Evolutionary conservation across 768 basidiomycete genomes (phyloP).

Genomic region (Candolleomyces aberdarensis): DNA sequence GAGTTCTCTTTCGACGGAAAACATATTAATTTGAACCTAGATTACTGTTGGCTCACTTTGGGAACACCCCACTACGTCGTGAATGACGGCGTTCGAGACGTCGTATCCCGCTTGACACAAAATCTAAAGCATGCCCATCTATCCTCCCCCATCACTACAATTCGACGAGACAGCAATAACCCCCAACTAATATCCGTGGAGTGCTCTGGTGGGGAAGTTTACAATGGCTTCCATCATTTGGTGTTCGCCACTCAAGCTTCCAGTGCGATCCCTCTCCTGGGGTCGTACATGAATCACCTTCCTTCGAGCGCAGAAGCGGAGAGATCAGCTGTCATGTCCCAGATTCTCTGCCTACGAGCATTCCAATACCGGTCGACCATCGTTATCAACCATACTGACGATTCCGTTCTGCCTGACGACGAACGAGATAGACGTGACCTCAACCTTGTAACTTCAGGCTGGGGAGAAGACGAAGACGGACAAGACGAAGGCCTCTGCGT

Average conservation of each 20-base stretch:
- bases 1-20: background rate
- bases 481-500: conserved; percentile 29
- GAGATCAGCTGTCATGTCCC: conserved; percentile 30
- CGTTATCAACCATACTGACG: conserved; percentile 72
- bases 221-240: conserved; percentile 60
- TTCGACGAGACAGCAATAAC: conserved; percentile 37
- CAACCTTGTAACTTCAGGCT: conserved; percentile 45
- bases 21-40: conserved; percentile 25
- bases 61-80: conserved; percentile 70
- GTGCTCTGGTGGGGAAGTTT: conserved; percentile 26
- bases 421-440: conserved; percentile 56
- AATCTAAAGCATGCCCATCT: conserved; percentile 52
- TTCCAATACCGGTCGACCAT: conserved; percentile 56
- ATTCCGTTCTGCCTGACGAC: conserved; percentile 50
- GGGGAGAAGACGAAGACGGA: conserved; percentile 13
- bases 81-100: conserved; percentile 53
- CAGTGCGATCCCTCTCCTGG: conserved; percentile 52
- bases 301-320: conserved; percentile 21
- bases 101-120: conserved; percentile 48
- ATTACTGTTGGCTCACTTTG: conserved; percentile 69
- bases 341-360: conserved; percentile 45
- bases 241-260: conserved; percentile 75
- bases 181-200: conserved; percentile 34
- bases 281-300: conserved; percentile 41
- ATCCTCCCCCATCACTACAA: conserved; percentile 45